These are phyloP conservation scores for Pseudogymnoascus pannorum DNA, from an alignment of 2,329 filamentous ascomycete genomes.

Conservation along the genomic window DNA sequence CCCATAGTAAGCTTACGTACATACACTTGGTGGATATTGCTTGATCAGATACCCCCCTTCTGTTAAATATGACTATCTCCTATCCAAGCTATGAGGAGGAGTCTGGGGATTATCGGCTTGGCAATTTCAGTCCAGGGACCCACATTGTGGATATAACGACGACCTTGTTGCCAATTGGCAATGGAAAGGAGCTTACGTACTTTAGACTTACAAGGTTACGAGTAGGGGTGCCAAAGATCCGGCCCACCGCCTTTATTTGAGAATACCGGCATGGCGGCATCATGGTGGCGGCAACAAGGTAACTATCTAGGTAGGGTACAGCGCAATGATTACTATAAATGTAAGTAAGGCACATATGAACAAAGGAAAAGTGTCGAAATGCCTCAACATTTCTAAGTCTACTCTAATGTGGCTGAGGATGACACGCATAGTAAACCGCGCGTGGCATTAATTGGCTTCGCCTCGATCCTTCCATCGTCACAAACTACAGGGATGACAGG, in stretches of 20 bases:
- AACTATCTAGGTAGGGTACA: background rate
- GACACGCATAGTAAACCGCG: background rate
- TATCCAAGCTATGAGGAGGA: background rate
- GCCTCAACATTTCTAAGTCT: background rate
- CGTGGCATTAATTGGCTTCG: background rate
- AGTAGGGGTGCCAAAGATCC: background rate
- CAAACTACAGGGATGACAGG: background rate
- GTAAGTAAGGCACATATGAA: background rate
- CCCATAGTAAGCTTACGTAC: constrained; percentile 4
- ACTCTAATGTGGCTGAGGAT: too few species aligned
- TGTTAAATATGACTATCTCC: background rate
- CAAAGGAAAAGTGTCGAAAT: background rate
- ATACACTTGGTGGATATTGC: background rate
- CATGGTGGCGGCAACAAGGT: background rate
- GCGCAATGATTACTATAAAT: background rate
- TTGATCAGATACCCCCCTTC: background rate
- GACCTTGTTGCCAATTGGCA: background rate
- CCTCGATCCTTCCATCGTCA: background rate
- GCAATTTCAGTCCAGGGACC: background rate
- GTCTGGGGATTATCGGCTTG: background rate
- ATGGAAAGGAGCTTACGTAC: background rate
- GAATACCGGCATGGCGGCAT: background rate
- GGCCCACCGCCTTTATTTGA: background rate
- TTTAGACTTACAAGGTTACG: background rate
- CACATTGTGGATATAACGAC: background rate